phyloP scores from a whole-genome alignment of 2,329 filamentous ascomycete genomes.

The Tolypocladium paradoxum region DNA sequence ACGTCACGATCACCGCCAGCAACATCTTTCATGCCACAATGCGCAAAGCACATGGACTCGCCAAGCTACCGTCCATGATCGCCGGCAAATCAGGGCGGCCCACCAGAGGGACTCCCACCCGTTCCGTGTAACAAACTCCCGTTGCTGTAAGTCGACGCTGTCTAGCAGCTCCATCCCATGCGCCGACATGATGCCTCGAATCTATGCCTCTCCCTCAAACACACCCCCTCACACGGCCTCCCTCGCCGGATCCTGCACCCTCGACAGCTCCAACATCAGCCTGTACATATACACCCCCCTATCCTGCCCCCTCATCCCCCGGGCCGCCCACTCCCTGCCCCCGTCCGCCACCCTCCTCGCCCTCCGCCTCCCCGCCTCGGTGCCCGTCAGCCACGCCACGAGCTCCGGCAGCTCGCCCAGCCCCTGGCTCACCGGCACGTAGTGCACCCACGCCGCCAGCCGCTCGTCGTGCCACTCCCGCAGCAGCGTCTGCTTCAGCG shows the following conservation, averaged over 20 bases:
- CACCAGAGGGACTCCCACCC: too few relatives aligned
- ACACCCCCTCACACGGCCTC: neutral
- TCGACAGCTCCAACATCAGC: conserved; percentile 45
- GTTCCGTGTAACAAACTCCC: too few relatives aligned
- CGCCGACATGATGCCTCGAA: too few relatives aligned
- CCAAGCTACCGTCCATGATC: too few relatives aligned
- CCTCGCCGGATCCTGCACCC: conserved; percentile 24
- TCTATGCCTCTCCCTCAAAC: too few relatives aligned
- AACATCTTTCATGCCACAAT: too few relatives aligned
- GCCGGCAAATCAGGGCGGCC: too few relatives aligned
- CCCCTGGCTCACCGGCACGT: conserved; percentile 38
- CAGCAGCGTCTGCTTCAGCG: conserved; percentile 41
- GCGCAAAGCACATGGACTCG: too few relatives aligned
- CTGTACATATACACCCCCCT: conserved; percentile 50
- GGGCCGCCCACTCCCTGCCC: conserved; percentile 43
- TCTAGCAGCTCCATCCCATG: too few relatives aligned
- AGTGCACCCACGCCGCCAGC: conserved; percentile 45
- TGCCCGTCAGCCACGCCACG: conserved; percentile 32
- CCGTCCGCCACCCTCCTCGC: conserved; percentile 40
- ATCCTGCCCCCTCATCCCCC: conserved; percentile 46
- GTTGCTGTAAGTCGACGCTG: too few relatives aligned
- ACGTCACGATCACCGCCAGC: too few relatives aligned
- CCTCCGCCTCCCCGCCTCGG: conserved; percentile 31
- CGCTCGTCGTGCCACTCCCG: conserved; percentile 49
- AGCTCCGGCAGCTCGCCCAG: conserved; percentile 42